phyloP scores from a whole-genome alignment of 1,139 yeast genomes.

The Hanseniaspora gamundiae region DNA sequence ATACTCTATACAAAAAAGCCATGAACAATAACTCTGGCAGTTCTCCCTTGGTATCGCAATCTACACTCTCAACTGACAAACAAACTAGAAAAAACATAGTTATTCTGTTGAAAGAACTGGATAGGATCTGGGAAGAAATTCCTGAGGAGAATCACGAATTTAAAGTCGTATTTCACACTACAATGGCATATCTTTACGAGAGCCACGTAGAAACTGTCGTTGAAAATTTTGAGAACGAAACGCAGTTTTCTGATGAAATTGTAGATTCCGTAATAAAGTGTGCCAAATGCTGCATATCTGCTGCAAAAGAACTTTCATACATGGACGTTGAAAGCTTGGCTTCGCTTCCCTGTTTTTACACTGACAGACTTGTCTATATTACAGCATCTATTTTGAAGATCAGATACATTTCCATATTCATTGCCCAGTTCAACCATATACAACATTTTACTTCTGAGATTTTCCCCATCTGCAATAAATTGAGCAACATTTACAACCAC shows the following conservation, averaged over 20 bases:
- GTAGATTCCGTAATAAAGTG: constrained; percentile 37
- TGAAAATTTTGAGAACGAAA: neutral
- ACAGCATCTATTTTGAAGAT: constrained; percentile 49
- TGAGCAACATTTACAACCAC: neutral
- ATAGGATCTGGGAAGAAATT: too few relatives aligned
- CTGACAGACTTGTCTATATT: constrained; percentile 54
- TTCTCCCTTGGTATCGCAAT: too few relatives aligned
- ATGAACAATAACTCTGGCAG: constrained; percentile 11
- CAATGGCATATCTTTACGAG: constrained; percentile 67
- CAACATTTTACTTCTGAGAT: constrained; percentile 2
- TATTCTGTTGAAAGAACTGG: too few relatives aligned
- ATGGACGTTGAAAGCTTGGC: constrained; percentile 36
- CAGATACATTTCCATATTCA: constrained; percentile 41
- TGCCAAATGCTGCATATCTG: constrained; percentile 40
- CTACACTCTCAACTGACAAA: too few relatives aligned
- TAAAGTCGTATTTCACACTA: too few relatives aligned
- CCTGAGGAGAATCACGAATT: too few relatives aligned
- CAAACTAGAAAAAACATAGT: too few relatives aligned
- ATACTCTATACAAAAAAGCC: constrained; percentile 24
- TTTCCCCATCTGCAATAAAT: neutral
- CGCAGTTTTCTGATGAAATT: constrained; percentile 21
- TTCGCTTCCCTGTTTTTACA: constrained; percentile 48
- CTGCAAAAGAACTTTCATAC: constrained; percentile 38
- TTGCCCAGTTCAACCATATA: constrained; percentile 36
- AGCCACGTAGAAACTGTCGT: constrained; percentile 33